phyloP scores from a whole-genome alignment of 2,329 filamentous ascomycete genomes.

The Fusarium nurragi region DNA sequence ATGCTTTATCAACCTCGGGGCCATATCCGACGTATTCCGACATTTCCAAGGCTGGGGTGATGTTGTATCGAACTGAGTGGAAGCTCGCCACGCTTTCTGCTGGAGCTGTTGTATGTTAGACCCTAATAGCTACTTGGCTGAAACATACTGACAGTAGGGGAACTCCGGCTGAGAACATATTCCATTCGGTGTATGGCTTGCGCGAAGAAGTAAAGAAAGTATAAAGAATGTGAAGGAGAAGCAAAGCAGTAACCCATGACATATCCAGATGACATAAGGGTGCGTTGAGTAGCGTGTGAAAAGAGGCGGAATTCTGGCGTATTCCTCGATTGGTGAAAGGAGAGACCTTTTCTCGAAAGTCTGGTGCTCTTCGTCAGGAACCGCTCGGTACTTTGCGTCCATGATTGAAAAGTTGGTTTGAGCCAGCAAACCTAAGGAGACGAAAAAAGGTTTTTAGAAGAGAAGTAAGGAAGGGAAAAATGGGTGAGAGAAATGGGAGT shows the following conservation, averaged over 20 bases:
- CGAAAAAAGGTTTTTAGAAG: background rate
- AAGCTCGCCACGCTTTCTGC: conserved; percentile 59
- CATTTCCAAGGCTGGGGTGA: conserved; percentile 55
- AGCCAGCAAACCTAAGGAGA: background rate
- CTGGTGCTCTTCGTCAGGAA: conserved; percentile 25
- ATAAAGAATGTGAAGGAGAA: conserved; percentile 28
- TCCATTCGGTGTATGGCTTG: background rate
- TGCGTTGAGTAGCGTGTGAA: background rate
- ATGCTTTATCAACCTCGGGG: conserved; percentile 65
- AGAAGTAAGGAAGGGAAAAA: background rate
- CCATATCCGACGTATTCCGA: conserved; percentile 65
- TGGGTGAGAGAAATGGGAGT: background rate
- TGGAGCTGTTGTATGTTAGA: conserved; percentile 51
- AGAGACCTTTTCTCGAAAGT: conserved; percentile 24
- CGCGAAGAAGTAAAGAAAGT: conserved; percentile 16
- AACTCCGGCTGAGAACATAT: background rate
- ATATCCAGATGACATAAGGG: conserved; percentile 18
- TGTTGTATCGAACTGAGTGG: conserved; percentile 59
- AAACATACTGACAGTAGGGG: conserved; percentile 23
- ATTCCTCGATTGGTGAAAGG: background rate
- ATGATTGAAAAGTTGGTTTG: background rate
- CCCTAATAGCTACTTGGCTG: fast-evolving
- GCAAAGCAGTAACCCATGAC: conserved; percentile 22
- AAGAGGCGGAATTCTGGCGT: background rate
- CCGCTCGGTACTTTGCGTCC: conserved; percentile 10